These are phyloP conservation scores for Fusarium coffeatum DNA, from an alignment of 2,329 filamentous ascomycete species.

Conservation along the genomic window DNA sequence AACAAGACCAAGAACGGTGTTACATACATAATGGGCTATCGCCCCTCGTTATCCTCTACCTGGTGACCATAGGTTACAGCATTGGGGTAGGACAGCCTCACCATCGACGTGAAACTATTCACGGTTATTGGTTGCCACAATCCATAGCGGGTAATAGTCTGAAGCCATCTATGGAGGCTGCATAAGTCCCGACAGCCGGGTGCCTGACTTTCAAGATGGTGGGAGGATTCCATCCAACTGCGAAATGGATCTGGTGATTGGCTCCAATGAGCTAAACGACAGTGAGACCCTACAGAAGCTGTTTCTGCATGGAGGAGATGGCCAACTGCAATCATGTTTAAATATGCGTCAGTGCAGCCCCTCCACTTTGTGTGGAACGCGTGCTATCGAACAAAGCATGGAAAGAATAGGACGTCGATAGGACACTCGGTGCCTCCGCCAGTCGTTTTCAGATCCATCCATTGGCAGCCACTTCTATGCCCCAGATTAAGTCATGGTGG, in stretches of 20 bases:
- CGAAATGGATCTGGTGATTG: conserved; percentile 26
- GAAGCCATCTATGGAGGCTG: conserved; percentile 26
- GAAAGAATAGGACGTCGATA: conserved; percentile 34
- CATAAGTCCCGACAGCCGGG: conserved; percentile 32
- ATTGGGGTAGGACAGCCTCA: conserved; percentile 26
- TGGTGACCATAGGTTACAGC: conserved; percentile 19
- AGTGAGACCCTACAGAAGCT: conserved; percentile 39
- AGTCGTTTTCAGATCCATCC: conserved; percentile 30
- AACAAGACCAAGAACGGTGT: conserved; percentile 25
- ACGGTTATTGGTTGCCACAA: conserved; percentile 19
- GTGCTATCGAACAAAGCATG: conserved; percentile 39
- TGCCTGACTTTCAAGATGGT: conserved; percentile 36
- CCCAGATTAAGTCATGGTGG: conserved; percentile 4
- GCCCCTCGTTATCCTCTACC: conserved; percentile 23
- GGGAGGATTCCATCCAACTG: conserved; percentile 30
- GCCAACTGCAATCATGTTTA: conserved; percentile 41
- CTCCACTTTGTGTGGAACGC: conserved; percentile 47
- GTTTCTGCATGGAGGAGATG: conserved; percentile 35
- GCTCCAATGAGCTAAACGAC: conserved; percentile 33
- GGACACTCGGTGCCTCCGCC: conserved; percentile 31
- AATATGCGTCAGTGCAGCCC: conserved; percentile 42
- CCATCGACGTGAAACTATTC: conserved; percentile 26
- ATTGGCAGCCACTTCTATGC: conserved; percentile 6
- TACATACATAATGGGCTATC: conserved; percentile 11
- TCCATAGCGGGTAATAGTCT: conserved; percentile 11